These are phyloP conservation scores for Penstemon barbatus DNA, from an alignment of 257 asterid genomes.

Conservation along the genomic window DNA sequence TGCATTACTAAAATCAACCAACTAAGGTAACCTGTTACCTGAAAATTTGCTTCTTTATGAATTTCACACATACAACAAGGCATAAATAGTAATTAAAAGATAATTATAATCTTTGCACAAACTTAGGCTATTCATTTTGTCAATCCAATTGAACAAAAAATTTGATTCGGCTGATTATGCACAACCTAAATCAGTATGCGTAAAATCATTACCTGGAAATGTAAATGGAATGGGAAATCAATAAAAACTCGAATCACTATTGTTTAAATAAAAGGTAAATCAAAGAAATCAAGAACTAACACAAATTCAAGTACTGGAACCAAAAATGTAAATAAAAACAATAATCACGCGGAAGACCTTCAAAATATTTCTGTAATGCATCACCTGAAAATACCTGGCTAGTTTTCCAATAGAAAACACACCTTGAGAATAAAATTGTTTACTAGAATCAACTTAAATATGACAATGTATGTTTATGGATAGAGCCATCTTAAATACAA, in stretches of 20 bases:
- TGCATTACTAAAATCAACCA: slow-evolving; percentile 2
- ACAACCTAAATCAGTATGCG: not conserved
- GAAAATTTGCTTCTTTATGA: not conserved
- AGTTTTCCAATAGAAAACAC: not conserved
- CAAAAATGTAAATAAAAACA: not conserved
- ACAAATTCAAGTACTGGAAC: not conserved
- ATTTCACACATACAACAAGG: not conserved
- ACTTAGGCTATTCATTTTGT: not conserved
- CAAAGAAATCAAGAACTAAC: not conserved
- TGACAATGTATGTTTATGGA: not conserved
- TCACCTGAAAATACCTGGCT: not conserved
- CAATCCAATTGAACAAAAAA: not conserved
- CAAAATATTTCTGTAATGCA: not conserved
- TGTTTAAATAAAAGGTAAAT: not conserved
- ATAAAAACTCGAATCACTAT: not conserved
- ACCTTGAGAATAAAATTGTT: not conserved
- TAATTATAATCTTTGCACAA: not conserved
- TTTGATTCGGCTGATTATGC: not conserved
- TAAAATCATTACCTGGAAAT: not conserved
- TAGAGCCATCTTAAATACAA: not conserved
- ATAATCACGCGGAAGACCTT: not conserved
- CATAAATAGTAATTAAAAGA: not conserved
- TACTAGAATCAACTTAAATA: not conserved
- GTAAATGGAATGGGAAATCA: not conserved
- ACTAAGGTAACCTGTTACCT: not conserved